Evolutionary conservation across 352 stramenopile species (phyloP), one percentile per base, ranked within the genome.

Genomic region (Phytophthora pinifolia): DNA sequence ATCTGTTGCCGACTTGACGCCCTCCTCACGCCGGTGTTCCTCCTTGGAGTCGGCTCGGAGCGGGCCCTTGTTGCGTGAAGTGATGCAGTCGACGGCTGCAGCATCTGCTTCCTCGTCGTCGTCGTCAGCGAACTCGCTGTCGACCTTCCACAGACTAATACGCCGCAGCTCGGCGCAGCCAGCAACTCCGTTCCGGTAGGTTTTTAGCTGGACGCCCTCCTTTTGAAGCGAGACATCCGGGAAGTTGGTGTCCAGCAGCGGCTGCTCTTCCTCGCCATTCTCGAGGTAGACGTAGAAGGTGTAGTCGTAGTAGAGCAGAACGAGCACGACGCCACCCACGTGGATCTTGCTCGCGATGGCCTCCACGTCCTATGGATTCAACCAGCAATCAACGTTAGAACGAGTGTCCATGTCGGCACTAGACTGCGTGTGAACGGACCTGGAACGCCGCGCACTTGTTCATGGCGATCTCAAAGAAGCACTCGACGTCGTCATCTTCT

Each of bases 301-400:
- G 46, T 82, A 87, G 58, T 94, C 76, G 60, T 92, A 98, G 67
- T 96, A 97, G n/a, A 98, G 83, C 57, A 92, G 69, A 9, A 97
- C 92, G 18, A 96, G 74, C 52, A 98, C 86, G 27, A 98, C 76
- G 7, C 86, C 90, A 22, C 81, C 86, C 12, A 97, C 76, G 67
- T 98, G 97, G 22, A 88, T 87, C 70, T 98, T 98, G 60, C 81
- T 97, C n/a, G 89, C 92, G 54, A 98, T 90, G 9, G 96, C 76
- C 60, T 98, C 92, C 22, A 98, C 86, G 41, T 96, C 83, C 71
- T 94, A 59, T 20, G 62, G 74, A 15, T 20, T 25, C 20, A 25
- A 25, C 20, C 20, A 25, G 3, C 20, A 25, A 25, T 25, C 15
- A 49, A 63, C n/a, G 42, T 38, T 18, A 12, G 14, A 46, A 27